Evolutionary conservation across 345 rosid genomes (phyloP), one percentile per base, ranked within the genome.

Genomic region (Populus pruinosa): DNA sequence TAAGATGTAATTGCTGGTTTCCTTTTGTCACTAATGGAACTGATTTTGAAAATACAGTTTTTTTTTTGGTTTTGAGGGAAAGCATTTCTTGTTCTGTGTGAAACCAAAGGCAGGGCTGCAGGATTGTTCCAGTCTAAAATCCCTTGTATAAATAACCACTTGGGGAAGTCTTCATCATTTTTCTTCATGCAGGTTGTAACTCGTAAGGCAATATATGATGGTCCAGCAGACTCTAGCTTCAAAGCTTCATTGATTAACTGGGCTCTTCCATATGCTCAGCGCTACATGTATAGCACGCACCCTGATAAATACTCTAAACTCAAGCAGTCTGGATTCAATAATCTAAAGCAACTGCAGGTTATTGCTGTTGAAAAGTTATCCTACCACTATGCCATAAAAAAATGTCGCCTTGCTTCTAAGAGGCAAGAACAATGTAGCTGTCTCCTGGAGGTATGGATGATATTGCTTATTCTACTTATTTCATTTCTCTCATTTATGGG

Each of bases 201-300:
- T 76, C 93, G 94, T 71, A 91, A 93, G 85, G 95, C 97, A 12
- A 87, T 81, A 77, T 88, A 81, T 78, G 67, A 84, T 82, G 90
- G 93, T 77, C 84, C 35, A 82, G 73, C 76, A 69, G 94, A 90
- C 78, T 76, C 84, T 78, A 80, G 84, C 78, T 81, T 80, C 67
- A 86, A 85, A 80, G 83, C 87, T 75, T 86, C 91, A 72, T 80
- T 96, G 77, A 77, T 93, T 76, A 86, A 92, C 80, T 96, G 99
- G 99, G 88, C 87, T 73, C 93, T 96, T 76, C 97, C 99, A 76
- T 93, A 89, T 89, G 94, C 97, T 56, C 99, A 96, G 80, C 94
- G 99, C 68, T 96, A 92, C 85, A 78, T 93, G 41, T 87, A 78
- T 79, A 79, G 88, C 69, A 50, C 87, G 21, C 92, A 91, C 76